phyloP scores from a whole-genome alignment of 306 rosid genomes.

The Nissolia schottii region DNA sequence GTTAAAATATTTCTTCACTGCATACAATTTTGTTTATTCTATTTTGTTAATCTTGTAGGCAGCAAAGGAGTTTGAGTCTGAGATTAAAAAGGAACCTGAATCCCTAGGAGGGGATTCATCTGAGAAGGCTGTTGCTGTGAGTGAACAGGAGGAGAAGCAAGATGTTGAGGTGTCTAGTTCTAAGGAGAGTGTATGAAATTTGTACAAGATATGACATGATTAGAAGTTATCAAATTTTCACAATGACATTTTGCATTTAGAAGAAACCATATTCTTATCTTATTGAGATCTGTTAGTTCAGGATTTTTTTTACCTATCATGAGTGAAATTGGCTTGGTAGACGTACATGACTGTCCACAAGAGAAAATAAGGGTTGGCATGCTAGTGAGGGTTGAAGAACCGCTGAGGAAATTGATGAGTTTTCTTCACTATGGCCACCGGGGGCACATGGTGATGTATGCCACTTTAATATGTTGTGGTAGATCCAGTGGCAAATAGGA shows the following conservation, averaged over 20 bases:
- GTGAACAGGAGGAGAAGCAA: constrained; percentile 54
- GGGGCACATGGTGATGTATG: neutral
- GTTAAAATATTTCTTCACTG: neutral
- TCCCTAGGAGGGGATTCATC: constrained; percentile 31
- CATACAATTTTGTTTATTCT: constrained; percentile 6
- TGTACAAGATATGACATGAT: constrained; percentile 5
- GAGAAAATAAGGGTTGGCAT: neutral
- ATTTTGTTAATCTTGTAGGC: constrained; percentile 56
- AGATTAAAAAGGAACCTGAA: constrained; percentile 75
- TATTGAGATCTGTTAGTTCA: constrained; percentile 14
- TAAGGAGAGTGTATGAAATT: constrained; percentile 61
- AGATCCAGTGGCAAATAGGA: neutral
- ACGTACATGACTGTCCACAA: neutral
- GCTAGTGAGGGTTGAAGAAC: neutral
- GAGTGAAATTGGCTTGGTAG: neutral
- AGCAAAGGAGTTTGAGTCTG: constrained; percentile 94
- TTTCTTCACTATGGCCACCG: neutral
- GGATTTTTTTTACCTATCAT: constrained; percentile 9
- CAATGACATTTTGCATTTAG: constrained; percentile 1
- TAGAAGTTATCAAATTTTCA: constrained; percentile 17
- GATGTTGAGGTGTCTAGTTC: constrained; percentile 59
- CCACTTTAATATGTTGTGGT: neutral
- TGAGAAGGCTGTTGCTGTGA: constrained; percentile 40
- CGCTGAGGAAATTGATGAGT: neutral
- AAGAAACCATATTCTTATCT: constrained; percentile 19